A percentile compares a stretch with the other conserved stretches of the same genome.
These are phyloP conservation scores for Penicillium sp. DNA, from an alignment of 2,329 filamentous ascomycete species.

Conservation along the genomic window DNA sequence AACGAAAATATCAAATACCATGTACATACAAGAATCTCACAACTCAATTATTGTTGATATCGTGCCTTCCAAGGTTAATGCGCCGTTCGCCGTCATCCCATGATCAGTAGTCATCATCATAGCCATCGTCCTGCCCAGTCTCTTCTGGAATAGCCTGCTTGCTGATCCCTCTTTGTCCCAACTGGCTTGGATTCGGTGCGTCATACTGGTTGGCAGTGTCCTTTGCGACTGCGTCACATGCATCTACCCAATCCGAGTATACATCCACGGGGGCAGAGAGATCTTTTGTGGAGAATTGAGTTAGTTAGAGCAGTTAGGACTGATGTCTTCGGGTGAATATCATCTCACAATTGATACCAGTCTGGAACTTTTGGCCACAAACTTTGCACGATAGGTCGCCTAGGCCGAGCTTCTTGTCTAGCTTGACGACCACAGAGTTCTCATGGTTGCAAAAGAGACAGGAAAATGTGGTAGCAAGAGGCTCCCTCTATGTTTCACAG, in stretches of 20 bases:
- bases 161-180: constrained; percentile 18
- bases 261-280: constrained; percentile 90
- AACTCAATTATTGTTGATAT: constrained; percentile 10
- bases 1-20: constrained; percentile 1
- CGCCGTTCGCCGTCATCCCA: constrained; percentile 21
- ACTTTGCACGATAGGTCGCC: constrained; percentile 86
- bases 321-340: not conserved
- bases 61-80: constrained; percentile 17
- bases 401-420: constrained; percentile 88
- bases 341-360: constrained; percentile 79
- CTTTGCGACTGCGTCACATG: constrained; percentile 72
- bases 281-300: constrained; percentile 51
- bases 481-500: constrained; percentile 38
- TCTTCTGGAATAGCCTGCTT: constrained; percentile 19
- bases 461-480: constrained; percentile 72
- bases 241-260: constrained; percentile 97
- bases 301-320: not conserved
- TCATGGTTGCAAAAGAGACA: constrained; percentile 99
- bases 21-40: constrained; percentile 13
- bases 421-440: constrained; percentile 81
- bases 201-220: constrained; percentile 48
- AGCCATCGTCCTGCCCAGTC: constrained; percentile 18
- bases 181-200: constrained; percentile 15
- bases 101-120: constrained; percentile 34
- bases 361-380: constrained; percentile 91